Evolutionary conservation across 345 rosid species (phyloP).

Genomic region (Aurinia saxatilis): DNA sequence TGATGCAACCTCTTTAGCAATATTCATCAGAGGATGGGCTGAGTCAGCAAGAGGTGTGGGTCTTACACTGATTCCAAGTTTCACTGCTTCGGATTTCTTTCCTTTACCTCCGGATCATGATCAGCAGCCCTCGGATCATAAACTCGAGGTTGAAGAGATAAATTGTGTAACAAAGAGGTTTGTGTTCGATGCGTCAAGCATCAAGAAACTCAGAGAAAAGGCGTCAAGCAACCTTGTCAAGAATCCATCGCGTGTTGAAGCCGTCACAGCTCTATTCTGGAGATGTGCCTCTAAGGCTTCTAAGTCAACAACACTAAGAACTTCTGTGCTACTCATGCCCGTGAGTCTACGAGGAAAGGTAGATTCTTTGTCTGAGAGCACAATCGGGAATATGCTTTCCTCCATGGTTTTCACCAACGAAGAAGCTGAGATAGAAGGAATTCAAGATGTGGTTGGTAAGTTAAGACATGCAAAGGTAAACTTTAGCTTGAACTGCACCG

Average conservation of each 20-base stretch:
- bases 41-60: conserved; percentile 13
- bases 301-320: neutral
- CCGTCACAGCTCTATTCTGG: conserved; percentile 25
- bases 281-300: conserved; percentile 27
- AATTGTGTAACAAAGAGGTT: conserved; percentile 31
- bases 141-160: conserved; percentile 5
- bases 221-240: conserved; percentile 23
- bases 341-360: conserved; percentile 24
- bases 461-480: conserved; percentile 7
- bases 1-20: conserved; percentile 33
- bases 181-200: conserved; percentile 32
- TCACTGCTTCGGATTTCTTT: conserved; percentile 30
- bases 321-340: conserved; percentile 9
- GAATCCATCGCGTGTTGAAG: conserved; percentile 33
- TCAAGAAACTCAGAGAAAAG: conserved; percentile 32
- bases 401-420: conserved; percentile 18
- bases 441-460: conserved; percentile 20
- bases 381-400: conserved; percentile 26
- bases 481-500: neutral
- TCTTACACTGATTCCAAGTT: conserved; percentile 22
- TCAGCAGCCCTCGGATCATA: conserved; percentile 10
- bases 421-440: conserved; percentile 1
- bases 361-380: conserved; percentile 14
- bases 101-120: conserved; percentile 9
- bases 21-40: conserved; percentile 40